Conservation (phyloP, 805 yeast genomes). For the Candida orba region DNA sequence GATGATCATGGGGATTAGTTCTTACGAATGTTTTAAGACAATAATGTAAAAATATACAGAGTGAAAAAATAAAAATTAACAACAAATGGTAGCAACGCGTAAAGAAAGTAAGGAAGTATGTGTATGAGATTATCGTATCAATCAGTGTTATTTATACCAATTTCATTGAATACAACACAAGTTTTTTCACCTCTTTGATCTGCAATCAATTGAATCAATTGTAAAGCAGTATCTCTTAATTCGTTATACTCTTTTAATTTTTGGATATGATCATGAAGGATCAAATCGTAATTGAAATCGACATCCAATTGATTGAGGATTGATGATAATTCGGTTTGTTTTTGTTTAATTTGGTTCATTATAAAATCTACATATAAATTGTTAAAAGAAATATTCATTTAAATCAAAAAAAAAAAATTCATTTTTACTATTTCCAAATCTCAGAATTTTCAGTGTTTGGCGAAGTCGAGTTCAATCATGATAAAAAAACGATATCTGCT, state of each 20-base stretch:
- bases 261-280: slow-evolving; percentile 45
- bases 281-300: slow-evolving; percentile 33
- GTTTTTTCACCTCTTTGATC: slow-evolving; percentile 44
- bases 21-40: no score
- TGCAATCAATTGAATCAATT: slow-evolving; percentile 52
- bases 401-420: not conserved
- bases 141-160: slow-evolving; percentile 29
- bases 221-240: slow-evolving; percentile 52
- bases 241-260: slow-evolving; percentile 54
- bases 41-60: no score
- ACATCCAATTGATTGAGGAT: not conserved
- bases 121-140: not conserved
- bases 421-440: not conserved
- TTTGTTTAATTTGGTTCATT: slow-evolving; percentile 1
- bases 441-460: slow-evolving; percentile 29
- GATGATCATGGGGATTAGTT: not conserved
- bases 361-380: not conserved
- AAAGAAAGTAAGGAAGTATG: not conserved
- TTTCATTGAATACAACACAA: slow-evolving; percentile 44
- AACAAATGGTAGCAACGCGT: not conserved
- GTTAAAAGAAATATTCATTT: not conserved
- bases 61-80: no score
- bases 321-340: slow-evolving; percentile 3
- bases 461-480: slow-evolving; percentile 25
- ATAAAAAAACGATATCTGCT: slow-evolving; percentile 25